Evolutionary conservation across 371 early-diverging fungal species (phyloP), one percentile per base, ranked within the genome.

Genomic region (Rhizopus delemar): DNA sequence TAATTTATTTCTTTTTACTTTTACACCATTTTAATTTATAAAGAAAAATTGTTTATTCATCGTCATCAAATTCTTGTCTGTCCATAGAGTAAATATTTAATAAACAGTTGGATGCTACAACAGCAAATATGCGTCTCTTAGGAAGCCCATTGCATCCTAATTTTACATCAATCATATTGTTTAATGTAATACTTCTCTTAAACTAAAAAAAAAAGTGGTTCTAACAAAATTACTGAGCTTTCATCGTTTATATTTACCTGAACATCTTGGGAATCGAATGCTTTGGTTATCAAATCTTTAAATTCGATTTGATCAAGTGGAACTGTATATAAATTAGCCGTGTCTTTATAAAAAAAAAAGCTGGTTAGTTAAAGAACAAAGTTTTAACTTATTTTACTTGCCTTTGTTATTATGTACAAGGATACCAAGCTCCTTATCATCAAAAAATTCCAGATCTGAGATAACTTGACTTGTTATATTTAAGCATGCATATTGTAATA

Each of bases 361-460:
- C 13, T 9, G 7, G 12, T 16, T 31, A 32, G 49, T 12, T 49
- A 13, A 9, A 11, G 9, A 49, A 29, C 11, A 7, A 8, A 8
- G 15, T 9, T 5, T 12, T 2, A 22, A n/a, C 22, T 39, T 39
- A 5, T 16, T 16, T 8, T 12, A 9, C 34, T 33, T 64, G 52
- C 55, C 41, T 13, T 68, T 9, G 34, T 63, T 50, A 6, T 28
- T 41, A 32, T 68, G 46, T 0, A 49, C 12, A 29, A 63, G 34
- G 8, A 63, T 41, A 5, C 60, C 59, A 1, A 68, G 41, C n/a
- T 68, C 68, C 13, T 56, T 46, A n/a, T 43, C 34, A 51, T 68
- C 68, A 57, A 68, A 68, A 39, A 68, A 68, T n/a, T 63, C 57
- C n/a, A 60, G 22, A 49, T 63, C 68, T 9, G 68, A 49, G 2